Conservation (phyloP, 2,329 filamentous ascomycete genomes). For the Neocucurbitaria cava region DNA sequence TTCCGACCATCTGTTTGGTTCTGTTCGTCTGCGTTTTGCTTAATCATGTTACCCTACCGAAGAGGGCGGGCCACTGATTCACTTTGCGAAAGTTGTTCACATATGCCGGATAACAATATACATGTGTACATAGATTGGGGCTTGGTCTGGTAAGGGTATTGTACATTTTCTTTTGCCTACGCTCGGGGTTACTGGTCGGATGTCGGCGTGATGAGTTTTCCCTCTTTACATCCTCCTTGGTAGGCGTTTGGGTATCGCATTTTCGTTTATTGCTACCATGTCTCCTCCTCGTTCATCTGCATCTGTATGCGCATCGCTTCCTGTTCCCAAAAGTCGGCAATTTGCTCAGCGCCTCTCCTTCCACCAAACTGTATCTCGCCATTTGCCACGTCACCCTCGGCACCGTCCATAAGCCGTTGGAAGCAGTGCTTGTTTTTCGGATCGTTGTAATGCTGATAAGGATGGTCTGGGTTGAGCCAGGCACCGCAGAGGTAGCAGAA, state of each 20-base stretch:
- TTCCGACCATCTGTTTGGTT: conserved; percentile 37
- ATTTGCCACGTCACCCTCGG: conserved; percentile 72
- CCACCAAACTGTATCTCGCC: conserved; percentile 53
- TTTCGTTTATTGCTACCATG: conserved; percentile 6
- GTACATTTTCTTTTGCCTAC: background rate
- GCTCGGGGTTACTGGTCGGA: background rate
- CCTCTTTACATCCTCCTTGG: background rate
- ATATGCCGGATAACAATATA: too few species aligned
- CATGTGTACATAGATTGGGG: background rate
- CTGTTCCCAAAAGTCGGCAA: conserved; percentile 47
- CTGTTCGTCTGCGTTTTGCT: conserved; percentile 34
- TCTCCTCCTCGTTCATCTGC: conserved; percentile 49
- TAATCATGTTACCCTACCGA: conserved; percentile 18
- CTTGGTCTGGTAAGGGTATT: background rate
- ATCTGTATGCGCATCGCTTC: conserved; percentile 45
- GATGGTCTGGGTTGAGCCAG: conserved; percentile 83
- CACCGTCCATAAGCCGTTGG: conserved; percentile 87
- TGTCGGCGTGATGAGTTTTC: background rate
- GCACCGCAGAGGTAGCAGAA: conserved; percentile 93
- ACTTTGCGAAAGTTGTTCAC: background rate
- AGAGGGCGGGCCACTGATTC: conserved; percentile 20
- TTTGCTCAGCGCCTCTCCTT: conserved; percentile 52
- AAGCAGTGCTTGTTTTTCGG: conserved; percentile 71
- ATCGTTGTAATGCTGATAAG: conserved; percentile 88
- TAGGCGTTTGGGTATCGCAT: background rate